phyloP scores from a whole-genome alignment of 768 basidiomycete genomes.

The Agaricus sinodeliciosus region DNA sequence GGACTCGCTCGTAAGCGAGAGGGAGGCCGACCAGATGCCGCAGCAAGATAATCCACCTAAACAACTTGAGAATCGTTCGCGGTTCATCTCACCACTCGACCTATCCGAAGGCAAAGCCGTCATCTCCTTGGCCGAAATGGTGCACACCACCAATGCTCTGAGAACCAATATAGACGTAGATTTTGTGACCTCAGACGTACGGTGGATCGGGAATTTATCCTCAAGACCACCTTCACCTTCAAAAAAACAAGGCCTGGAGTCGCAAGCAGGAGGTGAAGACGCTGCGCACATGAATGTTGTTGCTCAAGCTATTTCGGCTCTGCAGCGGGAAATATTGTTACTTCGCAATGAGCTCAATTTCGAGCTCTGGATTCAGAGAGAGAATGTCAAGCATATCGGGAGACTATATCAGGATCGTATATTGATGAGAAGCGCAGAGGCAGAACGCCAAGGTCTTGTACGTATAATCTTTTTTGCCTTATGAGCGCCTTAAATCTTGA shows the following conservation, averaged over 20 bases:
- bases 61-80: conserved; percentile 8
- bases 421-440: conserved; percentile 67
- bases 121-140: conserved; percentile 72
- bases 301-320: conserved; percentile 57
- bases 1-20: not conserved
- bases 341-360: conserved; percentile 81
- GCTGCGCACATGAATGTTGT: conserved; percentile 35
- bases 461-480: conserved; percentile 17
- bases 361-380: conserved; percentile 75
- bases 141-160: conserved; percentile 62
- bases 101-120: conserved; percentile 30
- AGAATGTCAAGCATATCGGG: conserved; percentile 80
- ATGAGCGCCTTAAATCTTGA: not conserved
- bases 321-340: conserved; percentile 72
- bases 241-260: not conserved
- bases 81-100: conserved; percentile 27
- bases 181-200: conserved; percentile 41
- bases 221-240: conserved; percentile 14
- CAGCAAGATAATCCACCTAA: not conserved
- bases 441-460: conserved; percentile 78
- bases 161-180: conserved; percentile 66
- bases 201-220: conserved; percentile 39
- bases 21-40: not conserved
- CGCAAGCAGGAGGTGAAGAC: not conserved
- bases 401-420: conserved; percentile 70